Percentiles rank a stretch among this genome's conserved stretches.
Evolutionary conservation across 129 eudicot species (phyloP).

Genomic region (Escallonia herrerae): DNA sequence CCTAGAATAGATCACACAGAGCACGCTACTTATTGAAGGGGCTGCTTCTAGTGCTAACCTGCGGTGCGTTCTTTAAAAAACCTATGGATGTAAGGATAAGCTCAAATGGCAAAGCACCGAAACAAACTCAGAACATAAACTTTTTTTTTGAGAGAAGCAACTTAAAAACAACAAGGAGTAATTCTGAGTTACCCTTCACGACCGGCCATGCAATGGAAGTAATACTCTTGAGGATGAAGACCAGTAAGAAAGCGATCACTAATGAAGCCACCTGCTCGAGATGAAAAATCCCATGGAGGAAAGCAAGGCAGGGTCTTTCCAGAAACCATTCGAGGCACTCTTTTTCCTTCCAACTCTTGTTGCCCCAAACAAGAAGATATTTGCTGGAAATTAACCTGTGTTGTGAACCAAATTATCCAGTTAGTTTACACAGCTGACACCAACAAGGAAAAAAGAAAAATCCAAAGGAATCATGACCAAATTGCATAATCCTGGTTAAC

Average conservation of each 20-base stretch:
- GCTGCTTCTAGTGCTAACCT: no score
- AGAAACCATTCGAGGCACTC: slow-evolving; percentile 97
- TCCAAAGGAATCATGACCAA: no score
- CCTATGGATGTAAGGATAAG: no score
- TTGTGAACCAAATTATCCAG: slow-evolving; percentile 12
- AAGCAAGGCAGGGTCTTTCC: slow-evolving; percentile 92
- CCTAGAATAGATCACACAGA: no score
- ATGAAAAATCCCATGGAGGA: slow-evolving; percentile 85
- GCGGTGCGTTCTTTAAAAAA: no score
- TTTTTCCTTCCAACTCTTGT: slow-evolving; percentile 97
- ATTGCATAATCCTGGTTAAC: no score
- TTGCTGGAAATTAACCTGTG: slow-evolving; percentile 95
- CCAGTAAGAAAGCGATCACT: slow-evolving; percentile 88
- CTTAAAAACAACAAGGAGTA: background rate
- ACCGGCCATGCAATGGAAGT: slow-evolving; percentile 99
- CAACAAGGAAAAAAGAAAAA: no score
- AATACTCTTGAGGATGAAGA: slow-evolving; percentile 91
- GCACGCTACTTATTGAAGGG: no score
- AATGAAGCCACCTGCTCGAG: slow-evolving; percentile 93
- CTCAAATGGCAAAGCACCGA: no score
- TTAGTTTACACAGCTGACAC: no score
- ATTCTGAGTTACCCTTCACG: slow-evolving; percentile 76
- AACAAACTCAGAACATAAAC: background rate
- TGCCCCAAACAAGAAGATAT: slow-evolving; percentile 90
- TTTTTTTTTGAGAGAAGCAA: background rate